A percentile compares a stretch with the other conserved stretches of the same genome.
Evolutionary conservation across 352 stramenopile species (phyloP).

Genomic region (Thalassiosira exigua): DNA sequence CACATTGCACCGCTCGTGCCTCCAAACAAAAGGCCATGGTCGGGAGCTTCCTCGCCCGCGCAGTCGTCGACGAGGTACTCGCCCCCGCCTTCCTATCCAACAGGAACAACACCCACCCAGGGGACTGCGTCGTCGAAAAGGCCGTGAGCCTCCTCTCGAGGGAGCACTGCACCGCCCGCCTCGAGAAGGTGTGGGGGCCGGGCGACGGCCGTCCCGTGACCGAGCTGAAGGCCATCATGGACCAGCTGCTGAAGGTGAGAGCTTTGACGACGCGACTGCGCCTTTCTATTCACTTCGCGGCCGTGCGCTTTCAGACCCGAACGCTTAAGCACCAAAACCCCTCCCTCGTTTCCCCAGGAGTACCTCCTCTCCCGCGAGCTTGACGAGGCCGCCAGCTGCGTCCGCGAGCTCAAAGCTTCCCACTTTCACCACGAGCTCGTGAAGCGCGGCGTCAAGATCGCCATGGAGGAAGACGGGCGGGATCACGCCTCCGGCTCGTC

Average conservation of each 20-base stretch:
- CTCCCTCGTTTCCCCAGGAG: conserved; percentile 69
- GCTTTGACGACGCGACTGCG: background rate
- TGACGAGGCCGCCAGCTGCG: conserved; percentile 91
- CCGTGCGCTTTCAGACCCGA: background rate
- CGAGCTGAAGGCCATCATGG: conserved; percentile 92
- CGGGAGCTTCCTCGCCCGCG: conserved; percentile 95
- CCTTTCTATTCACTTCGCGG: background rate
- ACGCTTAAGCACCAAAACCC: too few species aligned
- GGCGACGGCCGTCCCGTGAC: conserved; percentile 90
- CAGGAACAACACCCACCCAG: conserved; percentile 91
- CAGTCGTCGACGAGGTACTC: conserved; percentile 98
- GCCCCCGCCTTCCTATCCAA: conserved; percentile 97
- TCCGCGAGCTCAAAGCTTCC: conserved; percentile 91
- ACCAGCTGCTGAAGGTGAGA: conserved; percentile 79
- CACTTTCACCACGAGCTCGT: conserved; percentile 98
- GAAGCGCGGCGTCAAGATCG: conserved; percentile 86
- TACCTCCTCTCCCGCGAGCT: conserved; percentile 94
- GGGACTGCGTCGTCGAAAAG: conserved; percentile 93
- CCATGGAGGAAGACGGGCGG: conserved; percentile 82
- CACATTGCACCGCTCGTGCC: conserved; percentile 3
- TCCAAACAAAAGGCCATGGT: conserved; percentile 89
- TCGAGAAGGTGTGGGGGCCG: conserved; percentile 98
- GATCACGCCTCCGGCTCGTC: conserved; percentile 30
- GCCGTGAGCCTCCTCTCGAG: conserved; percentile 96
- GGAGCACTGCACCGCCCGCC: conserved; percentile 93